Evolutionary conservation across 805 yeast genomes (phyloP), one percentile per base, ranked within the genome.

Genomic region (Jamesozyma lodderae): DNA sequence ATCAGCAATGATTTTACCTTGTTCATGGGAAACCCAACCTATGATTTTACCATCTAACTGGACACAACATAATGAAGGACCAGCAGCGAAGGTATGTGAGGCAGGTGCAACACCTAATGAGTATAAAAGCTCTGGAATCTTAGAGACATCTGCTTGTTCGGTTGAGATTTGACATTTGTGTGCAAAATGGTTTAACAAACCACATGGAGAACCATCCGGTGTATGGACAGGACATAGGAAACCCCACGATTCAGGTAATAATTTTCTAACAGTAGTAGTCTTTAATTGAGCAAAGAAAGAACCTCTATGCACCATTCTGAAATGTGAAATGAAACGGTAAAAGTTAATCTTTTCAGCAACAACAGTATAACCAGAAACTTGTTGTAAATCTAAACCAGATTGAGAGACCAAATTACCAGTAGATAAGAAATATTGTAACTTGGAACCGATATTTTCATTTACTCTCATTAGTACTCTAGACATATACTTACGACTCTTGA

Each of bases 201-300:
- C 98, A 78, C 98, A 92, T 16, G 98, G 98, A 36, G 97, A 83
- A 52, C 98, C 98, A 81, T 92, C 98, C 5, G 98, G 98, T 11
- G 98, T 92, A 63, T 92, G 98, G 18, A 92, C 98, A 10, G 98
- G 98, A 67, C 98, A 92, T 52, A 92, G 66, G 74, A 92, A 92
- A 3, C 98, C 98, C 98, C 98, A 92, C 1, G 96, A 84, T 63
- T 92, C 98, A 1, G 98, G 98, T 41, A 92, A 72, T 53, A 92
- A 69, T 62, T 92, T 92, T 69, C 98, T 79, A 35, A 92, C 98
- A 1, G 97, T 82, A 18, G 98, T 92, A 30, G 98, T 92, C 61
- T 92, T 92, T 66, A 92, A 73, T 63, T 90, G 95, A 32, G 98
- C 96, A 62, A 92, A 92, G 79, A 92, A 92, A 48, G 97, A 86